Percentiles rank a stretch among this genome's conserved stretches.
phyloP scores from a whole-genome alignment of 352 stramenopile genomes.

The Phytophthora capsici region DNA sequence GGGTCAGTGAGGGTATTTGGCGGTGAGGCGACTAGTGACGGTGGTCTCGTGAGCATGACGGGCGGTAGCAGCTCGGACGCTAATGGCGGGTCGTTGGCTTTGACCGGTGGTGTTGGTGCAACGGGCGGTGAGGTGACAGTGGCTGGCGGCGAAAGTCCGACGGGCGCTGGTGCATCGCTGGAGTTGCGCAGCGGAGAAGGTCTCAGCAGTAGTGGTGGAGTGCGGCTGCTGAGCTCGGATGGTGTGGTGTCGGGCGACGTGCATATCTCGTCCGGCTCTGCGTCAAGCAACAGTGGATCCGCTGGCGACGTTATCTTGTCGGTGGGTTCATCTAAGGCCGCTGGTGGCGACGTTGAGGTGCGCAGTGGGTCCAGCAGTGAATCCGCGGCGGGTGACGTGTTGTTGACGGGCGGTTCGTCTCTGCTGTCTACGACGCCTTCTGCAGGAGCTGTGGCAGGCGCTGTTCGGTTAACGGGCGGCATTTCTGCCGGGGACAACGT shows the following conservation, averaged over 20 bases:
- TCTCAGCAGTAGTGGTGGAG: conserved; percentile 11
- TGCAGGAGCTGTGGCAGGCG: conserved; percentile 7
- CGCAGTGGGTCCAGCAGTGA: conserved; percentile 9
- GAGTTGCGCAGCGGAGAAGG: conserved; percentile 25
- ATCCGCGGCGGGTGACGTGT: conserved; percentile 14
- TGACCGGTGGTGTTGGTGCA: conserved; percentile 18
- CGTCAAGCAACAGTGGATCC: conserved; percentile 2
- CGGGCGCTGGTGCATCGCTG: conserved; percentile 13
- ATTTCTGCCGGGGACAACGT: conserved; percentile 16
- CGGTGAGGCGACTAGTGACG: conserved; percentile 9
- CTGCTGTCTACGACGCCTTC: conserved; percentile 4
- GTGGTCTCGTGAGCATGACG: conserved; percentile 13
- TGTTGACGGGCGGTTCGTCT: conserved; percentile 22
- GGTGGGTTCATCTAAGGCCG: conserved; percentile 14
- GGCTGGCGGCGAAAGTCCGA: conserved; percentile 18
- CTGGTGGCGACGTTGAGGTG: conserved; percentile 15
- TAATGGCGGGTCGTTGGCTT: conserved; percentile 7
- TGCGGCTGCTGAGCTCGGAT: conserved; percentile 16
- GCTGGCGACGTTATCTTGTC: conserved; percentile 13
- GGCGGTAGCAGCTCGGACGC: conserved; percentile 9
- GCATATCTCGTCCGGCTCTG: conserved; percentile 18
- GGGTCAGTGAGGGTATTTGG: conserved; percentile 28
- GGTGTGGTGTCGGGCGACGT: conserved; percentile 16
- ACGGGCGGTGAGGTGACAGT: conserved; percentile 19
- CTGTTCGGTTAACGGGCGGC: conserved; percentile 15